A percentile compares a stretch with the other conserved stretches of the same genome.
Conservation (phyloP, 2,329 filamentous ascomycete genomes). For the Curvularia hawaiiensis region DNA sequence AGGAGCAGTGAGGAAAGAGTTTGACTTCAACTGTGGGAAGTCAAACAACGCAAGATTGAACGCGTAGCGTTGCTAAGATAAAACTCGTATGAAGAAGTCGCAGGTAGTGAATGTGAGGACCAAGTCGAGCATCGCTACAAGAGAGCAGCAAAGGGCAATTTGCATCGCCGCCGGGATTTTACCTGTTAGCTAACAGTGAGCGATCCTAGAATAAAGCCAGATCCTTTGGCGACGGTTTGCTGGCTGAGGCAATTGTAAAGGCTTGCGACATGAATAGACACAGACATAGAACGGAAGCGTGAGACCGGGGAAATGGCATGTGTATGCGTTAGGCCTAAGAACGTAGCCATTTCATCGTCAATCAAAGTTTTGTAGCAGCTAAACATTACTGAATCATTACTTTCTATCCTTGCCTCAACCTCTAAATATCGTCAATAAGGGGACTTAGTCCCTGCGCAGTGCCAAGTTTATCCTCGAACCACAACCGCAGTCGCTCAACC, state of each 20-base stretch:
- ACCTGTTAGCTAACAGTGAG: neutral
- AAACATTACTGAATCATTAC: neutral
- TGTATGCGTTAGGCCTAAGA: neutral
- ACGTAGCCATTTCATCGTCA: neutral
- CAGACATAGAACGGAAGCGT: neutral
- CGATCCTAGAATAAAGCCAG: neutral
- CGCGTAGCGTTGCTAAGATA: neutral
- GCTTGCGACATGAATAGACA: neutral
- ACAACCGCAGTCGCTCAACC: constrained; percentile 52
- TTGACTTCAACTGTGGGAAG: neutral
- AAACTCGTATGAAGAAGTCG: neutral
- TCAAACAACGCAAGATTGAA: neutral
- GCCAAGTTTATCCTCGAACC: constrained; percentile 52
- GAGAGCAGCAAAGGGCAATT: too few species aligned
- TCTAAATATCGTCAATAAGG: constrained; percentile 29
- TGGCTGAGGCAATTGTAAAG: neutral
- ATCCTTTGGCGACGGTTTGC: neutral
- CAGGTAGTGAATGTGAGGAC: neutral
- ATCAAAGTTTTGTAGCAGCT: neutral
- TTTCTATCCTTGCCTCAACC: neutral
- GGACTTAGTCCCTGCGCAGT: constrained; percentile 52
- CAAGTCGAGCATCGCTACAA: neutral
- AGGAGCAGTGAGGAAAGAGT: neutral
- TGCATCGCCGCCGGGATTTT: too few species aligned
- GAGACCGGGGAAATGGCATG: neutral